Evolutionary conservation across 345 rosid species (phyloP).

Genomic region (Camelina neglecta): DNA sequence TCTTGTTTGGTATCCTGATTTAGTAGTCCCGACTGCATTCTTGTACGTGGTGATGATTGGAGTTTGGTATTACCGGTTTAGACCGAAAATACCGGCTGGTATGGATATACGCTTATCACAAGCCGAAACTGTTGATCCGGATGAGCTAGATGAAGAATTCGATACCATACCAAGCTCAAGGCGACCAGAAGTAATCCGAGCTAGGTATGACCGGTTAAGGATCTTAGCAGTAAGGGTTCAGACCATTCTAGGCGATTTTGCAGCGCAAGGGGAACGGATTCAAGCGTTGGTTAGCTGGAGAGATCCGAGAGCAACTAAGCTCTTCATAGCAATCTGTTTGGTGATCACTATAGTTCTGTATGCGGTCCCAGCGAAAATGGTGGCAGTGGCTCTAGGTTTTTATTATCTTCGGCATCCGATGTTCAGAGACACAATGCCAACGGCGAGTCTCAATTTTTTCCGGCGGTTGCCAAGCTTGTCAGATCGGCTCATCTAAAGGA

Average conservation of each 20-base stretch:
- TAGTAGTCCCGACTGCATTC: constrained; percentile 88
- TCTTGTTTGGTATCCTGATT: constrained; percentile 96
- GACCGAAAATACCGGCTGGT: constrained; percentile 89
- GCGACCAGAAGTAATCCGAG: constrained; percentile 68
- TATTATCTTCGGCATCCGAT: constrained; percentile 93
- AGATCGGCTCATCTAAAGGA: constrained; percentile 71
- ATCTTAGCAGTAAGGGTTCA: constrained; percentile 85
- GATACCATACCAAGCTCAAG: constrained; percentile 89
- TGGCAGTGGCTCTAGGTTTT: constrained; percentile 95
- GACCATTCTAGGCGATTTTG: constrained; percentile 92
- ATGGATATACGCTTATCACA: constrained; percentile 93
- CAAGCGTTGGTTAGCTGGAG: constrained; percentile 98
- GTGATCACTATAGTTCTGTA: constrained; percentile 70
- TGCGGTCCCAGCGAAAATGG: constrained; percentile 91
- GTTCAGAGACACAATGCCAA: constrained; percentile 95
- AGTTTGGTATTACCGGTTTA: constrained; percentile 89
- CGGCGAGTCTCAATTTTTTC: constrained; percentile 86
- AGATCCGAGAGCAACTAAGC: constrained; percentile 92
- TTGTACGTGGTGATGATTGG: constrained; percentile 82
- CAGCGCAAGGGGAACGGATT: constrained; percentile 89
- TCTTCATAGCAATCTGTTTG: constrained; percentile 82
- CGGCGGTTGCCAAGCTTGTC: constrained; percentile 91
- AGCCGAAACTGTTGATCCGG: constrained; percentile 77
- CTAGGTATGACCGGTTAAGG: constrained; percentile 82
- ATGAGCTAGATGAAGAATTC: constrained; percentile 93